A percentile compares a stretch with the other conserved stretches of the same genome.
Evolutionary conservation across 2,329 filamentous ascomycete genomes (phyloP).

Genomic region (Nothomitra cinnamomea): DNA sequence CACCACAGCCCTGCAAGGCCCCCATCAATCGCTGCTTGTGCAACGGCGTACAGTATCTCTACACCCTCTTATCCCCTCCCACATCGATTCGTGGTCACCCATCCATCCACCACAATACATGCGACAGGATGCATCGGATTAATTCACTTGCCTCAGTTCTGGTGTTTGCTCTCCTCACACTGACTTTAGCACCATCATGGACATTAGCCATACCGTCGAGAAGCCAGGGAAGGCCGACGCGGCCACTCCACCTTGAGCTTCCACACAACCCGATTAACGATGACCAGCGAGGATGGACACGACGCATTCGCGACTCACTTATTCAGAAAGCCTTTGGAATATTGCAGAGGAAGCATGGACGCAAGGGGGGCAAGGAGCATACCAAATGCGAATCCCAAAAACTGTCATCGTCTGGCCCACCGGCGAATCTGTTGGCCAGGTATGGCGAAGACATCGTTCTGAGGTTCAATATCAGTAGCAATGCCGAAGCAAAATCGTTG

Average conservation of each 20-base stretch:
- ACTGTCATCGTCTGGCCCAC: slow-evolving; percentile 6
- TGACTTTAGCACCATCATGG: not conserved
- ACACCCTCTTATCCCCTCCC: too few relatives aligned
- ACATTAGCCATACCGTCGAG: not conserved
- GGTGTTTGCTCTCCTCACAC: not conserved
- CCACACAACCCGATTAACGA: not conserved
- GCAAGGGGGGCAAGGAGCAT: not conserved
- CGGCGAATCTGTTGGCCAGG: slow-evolving; percentile 21
- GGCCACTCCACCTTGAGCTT: not conserved
- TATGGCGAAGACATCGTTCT: slow-evolving; percentile 78
- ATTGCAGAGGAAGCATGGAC: not conserved
- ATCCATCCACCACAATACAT: not conserved
- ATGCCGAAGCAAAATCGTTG: slow-evolving; percentile 51
- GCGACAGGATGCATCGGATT: not conserved
- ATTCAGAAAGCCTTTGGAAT: not conserved
- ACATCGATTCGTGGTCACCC: not conserved
- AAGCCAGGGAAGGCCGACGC: not conserved
- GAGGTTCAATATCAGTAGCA: slow-evolving; percentile 61
- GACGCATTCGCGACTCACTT: not conserved
- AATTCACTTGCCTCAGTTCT: not conserved
- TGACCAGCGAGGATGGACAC: not conserved
- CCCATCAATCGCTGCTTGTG: too few relatives aligned
- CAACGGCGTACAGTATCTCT: too few relatives aligned
- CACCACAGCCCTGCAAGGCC: too few relatives aligned
- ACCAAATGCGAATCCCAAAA: not conserved